Evolutionary conservation across 163 green algal species (phyloP).

Genomic region (Scenedesmus sp.): DNA sequence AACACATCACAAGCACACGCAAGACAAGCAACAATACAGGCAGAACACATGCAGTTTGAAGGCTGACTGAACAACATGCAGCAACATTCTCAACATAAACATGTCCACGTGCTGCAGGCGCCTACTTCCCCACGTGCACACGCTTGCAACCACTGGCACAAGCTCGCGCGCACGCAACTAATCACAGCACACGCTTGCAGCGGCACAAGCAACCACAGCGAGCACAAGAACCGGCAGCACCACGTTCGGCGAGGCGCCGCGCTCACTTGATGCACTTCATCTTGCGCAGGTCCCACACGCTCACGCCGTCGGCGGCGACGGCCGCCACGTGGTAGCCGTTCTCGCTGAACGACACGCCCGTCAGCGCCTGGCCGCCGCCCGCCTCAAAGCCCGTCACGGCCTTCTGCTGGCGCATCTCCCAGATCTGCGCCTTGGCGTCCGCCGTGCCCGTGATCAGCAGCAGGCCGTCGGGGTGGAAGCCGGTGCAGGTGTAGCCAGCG

Average conservation of each 20-base stretch:
- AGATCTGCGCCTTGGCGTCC: constrained; percentile 83
- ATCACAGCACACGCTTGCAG: no score
- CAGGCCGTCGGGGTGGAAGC: constrained; percentile 96
- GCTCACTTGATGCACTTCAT: constrained; percentile 87
- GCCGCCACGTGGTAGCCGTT: constrained; percentile 98
- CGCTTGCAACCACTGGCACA: not conserved
- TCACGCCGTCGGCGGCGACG: constrained; percentile 88
- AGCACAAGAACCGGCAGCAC: not conserved
- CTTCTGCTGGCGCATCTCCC: constrained; percentile 90
- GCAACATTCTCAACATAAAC: no score
- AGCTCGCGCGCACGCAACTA: not conserved
- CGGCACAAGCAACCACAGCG: no score
- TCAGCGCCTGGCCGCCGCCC: constrained; percentile 52
- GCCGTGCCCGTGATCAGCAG: constrained; percentile 90
- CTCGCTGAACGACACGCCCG: constrained; percentile 91
- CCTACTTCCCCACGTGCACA: no score
- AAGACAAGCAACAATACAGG: no score
- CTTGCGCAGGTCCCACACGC: constrained; percentile 99
- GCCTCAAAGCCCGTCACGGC: constrained; percentile 86
- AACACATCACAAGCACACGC: no score
- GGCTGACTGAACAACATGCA: no score
- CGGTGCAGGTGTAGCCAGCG: constrained; percentile 77
- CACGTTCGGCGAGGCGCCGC: no score
- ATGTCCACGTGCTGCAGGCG: not conserved
- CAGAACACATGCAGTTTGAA: no score